phyloP scores from a whole-genome alignment of 306 rosid genomes.

The Prunus mume region DNA sequence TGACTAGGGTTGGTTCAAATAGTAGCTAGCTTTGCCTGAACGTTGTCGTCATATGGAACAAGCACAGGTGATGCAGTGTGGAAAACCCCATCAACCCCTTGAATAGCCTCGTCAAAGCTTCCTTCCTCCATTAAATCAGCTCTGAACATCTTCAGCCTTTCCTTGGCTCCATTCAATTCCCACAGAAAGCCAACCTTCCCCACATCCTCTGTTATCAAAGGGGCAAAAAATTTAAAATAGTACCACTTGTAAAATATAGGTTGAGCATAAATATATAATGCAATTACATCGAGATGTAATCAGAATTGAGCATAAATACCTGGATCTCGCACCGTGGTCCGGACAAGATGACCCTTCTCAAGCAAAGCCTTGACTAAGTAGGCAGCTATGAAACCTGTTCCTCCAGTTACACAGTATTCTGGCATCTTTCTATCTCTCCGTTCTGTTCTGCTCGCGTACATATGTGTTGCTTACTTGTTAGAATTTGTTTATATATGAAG shows the following conservation, averaged over 20 bases:
- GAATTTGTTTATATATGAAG: background rate
- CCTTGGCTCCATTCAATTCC: conserved; percentile 60
- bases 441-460: background rate
- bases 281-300: background rate
- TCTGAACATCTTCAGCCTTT: conserved; percentile 56
- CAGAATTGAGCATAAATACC: conserved; percentile 24
- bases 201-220: conserved; percentile 35
- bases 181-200: conserved; percentile 58
- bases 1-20: too few species aligned
- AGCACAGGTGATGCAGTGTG: conserved; percentile 83
- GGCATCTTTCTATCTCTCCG: conserved; percentile 41
- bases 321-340: conserved; percentile 75
- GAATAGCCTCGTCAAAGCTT: conserved; percentile 67
- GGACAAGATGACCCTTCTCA: conserved; percentile 60
- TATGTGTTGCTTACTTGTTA: background rate
- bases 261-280: too few species aligned
- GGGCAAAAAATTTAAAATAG: background rate
- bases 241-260: background rate
- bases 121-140: conserved; percentile 66
- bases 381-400: conserved; percentile 77
- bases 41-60: conserved; percentile 49
- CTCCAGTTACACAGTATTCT: conserved; percentile 79
- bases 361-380: conserved; percentile 63
- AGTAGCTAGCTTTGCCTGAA: conserved; percentile 41
- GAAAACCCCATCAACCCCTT: conserved; percentile 75